Conservation (phyloP, 2,329 filamentous ascomycete genomes). For the Didymella arachidicola region DNA sequence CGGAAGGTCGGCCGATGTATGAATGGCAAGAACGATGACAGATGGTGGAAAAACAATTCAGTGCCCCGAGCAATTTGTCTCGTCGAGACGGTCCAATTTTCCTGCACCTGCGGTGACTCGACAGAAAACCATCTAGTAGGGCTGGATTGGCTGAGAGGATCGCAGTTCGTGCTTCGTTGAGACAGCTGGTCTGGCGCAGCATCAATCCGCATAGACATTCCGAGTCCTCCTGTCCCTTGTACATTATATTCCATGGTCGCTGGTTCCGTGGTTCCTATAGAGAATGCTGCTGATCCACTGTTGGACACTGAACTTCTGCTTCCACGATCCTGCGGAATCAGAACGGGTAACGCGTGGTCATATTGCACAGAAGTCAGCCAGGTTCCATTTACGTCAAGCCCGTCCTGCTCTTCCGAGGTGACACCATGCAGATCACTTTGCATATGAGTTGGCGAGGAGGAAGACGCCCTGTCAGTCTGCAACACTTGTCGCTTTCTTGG, state of each 20-base stretch:
- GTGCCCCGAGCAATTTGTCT: slow-evolving; percentile 19
- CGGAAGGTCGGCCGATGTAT: slow-evolving; percentile 29
- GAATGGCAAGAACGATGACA: slow-evolving; percentile 23
- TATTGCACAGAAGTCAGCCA: slow-evolving; percentile 3
- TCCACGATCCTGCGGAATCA: background rate
- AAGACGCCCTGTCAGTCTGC: slow-evolving; percentile 1
- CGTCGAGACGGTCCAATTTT: slow-evolving; percentile 23
- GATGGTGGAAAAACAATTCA: slow-evolving; percentile 25
- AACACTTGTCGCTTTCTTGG: slow-evolving; percentile 17
- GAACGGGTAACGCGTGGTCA: background rate
- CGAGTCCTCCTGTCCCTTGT: background rate
- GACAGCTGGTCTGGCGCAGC: background rate
- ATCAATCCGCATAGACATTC: background rate
- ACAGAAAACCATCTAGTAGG: slow-evolving; percentile 18
- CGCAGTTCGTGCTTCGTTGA: slow-evolving; percentile 3
- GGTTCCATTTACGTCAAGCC: slow-evolving; percentile 1
- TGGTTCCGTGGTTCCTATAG: background rate
- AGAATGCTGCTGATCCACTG: background rate
- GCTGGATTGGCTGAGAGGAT: slow-evolving; percentile 21
- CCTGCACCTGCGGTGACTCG: slow-evolving; percentile 11
- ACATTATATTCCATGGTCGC: background rate
- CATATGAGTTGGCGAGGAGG: background rate
- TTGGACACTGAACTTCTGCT: background rate
- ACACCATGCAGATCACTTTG: background rate
- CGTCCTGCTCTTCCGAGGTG: slow-evolving; percentile 6